Percentiles rank a stretch among this genome's conserved stretches.
These are phyloP conservation scores for Phytophthora sansomeana DNA, from an alignment of 352 stramenopile species.

Conservation along the genomic window DNA sequence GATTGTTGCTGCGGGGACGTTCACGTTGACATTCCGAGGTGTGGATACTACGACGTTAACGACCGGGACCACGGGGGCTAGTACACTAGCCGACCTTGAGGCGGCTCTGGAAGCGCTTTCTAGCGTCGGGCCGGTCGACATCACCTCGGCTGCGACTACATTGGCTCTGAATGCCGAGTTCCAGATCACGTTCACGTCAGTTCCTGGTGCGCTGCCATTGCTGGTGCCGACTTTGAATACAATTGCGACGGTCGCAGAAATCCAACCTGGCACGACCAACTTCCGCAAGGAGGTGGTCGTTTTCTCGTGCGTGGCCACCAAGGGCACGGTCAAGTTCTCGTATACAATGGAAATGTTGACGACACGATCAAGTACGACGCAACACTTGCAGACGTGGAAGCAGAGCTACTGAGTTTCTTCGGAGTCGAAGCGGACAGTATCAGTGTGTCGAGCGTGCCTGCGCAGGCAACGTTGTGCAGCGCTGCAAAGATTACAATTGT, in stretches of 20 bases:
- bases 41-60: slow-evolving; percentile 34
- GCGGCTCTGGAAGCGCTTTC: slow-evolving; percentile 47
- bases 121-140: slow-evolving; percentile 52
- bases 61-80: slow-evolving; percentile 27
- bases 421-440: slow-evolving; percentile 66
- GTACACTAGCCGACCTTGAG: slow-evolving; percentile 40
- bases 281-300: slow-evolving; percentile 76
- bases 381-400: slow-evolving; percentile 42
- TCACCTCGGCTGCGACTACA: slow-evolving; percentile 40
- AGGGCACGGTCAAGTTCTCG: slow-evolving; percentile 46
- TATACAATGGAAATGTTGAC: slow-evolving; percentile 21
- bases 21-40: slow-evolving; percentile 68
- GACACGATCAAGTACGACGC: slow-evolving; percentile 35
- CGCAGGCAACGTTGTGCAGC: slow-evolving; percentile 54
- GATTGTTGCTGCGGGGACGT: slow-evolving; percentile 41
- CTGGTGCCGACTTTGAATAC: slow-evolving; percentile 25
- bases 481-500: slow-evolving; percentile 52
- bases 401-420: slow-evolving; percentile 57
- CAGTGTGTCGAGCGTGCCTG: slow-evolving; percentile 45
- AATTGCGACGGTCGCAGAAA: slow-evolving; percentile 40
- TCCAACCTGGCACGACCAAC: slow-evolving; percentile 50
- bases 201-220: slow-evolving; percentile 57
- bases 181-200: slow-evolving; percentile 63
- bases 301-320: slow-evolving; percentile 54
- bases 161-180: slow-evolving; percentile 39